Percentiles rank a stretch among this genome's conserved stretches.
phyloP scores from a whole-genome alignment of 495 filamentous ascomycete genomes.

The Aspergillus panamensis region DNA sequence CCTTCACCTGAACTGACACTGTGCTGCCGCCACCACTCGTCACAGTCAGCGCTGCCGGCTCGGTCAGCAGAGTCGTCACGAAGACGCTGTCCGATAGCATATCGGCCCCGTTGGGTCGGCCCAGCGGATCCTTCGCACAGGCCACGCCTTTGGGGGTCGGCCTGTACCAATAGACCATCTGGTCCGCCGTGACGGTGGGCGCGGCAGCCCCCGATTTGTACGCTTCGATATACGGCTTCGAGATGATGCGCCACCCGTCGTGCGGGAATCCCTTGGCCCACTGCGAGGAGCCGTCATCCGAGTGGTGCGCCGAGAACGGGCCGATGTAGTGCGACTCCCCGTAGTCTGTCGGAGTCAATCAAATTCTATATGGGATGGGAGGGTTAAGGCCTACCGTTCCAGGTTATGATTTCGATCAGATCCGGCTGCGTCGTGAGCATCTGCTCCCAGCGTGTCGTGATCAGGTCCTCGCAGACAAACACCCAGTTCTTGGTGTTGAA shows the following conservation, averaged over 20 bases:
- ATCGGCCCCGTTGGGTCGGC: conserved; percentile 27
- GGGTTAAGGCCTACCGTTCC: conserved; percentile 43
- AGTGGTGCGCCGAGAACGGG: conserved; percentile 45
- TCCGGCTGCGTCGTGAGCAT: conserved; percentile 45
- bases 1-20: conserved; percentile 38
- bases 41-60: conserved; percentile 42
- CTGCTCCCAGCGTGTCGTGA: conserved; percentile 51
- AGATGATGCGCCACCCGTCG: conserved; percentile 38
- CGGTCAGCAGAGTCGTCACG: conserved; percentile 50
- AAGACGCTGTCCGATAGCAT: conserved; percentile 46
- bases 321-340: conserved; percentile 55
- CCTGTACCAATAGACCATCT: conserved; percentile 45
- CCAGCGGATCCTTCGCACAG: conserved; percentile 24
- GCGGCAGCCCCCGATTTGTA: conserved; percentile 50
- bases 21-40: conserved; percentile 35
- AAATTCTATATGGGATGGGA: not conserved
- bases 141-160: conserved; percentile 37
- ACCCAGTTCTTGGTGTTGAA: conserved; percentile 54
- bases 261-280: conserved; percentile 56
- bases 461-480: conserved; percentile 44
- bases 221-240: conserved; percentile 53
- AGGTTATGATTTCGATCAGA: conserved; percentile 58
- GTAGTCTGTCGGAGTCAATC: conserved; percentile 36
- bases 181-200: conserved; percentile 37
- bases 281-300: conserved; percentile 55